Percentiles rank a stretch among this genome's conserved stretches.
phyloP scores from a whole-genome alignment of 768 basidiomycete genomes.

The Leccinum aurantiacum region DNA sequence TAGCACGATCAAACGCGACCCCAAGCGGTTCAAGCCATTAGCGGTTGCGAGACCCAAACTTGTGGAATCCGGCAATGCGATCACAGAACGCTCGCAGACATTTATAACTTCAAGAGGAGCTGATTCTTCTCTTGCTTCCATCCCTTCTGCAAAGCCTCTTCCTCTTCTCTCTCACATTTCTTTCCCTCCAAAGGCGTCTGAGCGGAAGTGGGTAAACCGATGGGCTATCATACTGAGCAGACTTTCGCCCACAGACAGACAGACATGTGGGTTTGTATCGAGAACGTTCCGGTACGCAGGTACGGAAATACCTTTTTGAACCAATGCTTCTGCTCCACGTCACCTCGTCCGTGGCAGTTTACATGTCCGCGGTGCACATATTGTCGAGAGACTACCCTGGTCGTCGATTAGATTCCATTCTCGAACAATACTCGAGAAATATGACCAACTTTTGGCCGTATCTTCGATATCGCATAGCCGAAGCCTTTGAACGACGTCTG shows the following conservation, averaged over 20 bases:
- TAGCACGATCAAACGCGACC: neutral
- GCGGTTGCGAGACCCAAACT: neutral
- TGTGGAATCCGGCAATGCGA: neutral
- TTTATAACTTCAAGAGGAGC: neutral
- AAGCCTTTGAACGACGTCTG: slow-evolving; percentile 37
- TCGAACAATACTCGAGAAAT: slow-evolving; percentile 39
- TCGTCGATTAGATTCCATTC: slow-evolving; percentile 41
- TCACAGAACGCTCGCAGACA: neutral
- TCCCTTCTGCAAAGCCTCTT: neutral
- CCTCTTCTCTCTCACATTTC: slow-evolving; percentile 43
- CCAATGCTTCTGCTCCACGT: slow-evolving; percentile 4
- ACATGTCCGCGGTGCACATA: slow-evolving; percentile 56
- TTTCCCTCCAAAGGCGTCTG: slow-evolving; percentile 57
- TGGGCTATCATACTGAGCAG: slow-evolving; percentile 57
- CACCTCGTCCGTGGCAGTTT: slow-evolving; percentile 42
- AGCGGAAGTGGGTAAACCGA: slow-evolving; percentile 52
- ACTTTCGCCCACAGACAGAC: slow-evolving; percentile 45
- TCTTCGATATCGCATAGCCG: slow-evolving; percentile 48
- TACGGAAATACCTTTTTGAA: slow-evolving; percentile 20
- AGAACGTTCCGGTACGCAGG: slow-evolving; percentile 65
- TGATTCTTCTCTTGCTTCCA: neutral
- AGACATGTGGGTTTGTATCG: slow-evolving; percentile 52
- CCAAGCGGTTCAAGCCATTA: slow-evolving; percentile 21
- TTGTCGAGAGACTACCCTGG: slow-evolving; percentile 52
- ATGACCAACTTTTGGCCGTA: slow-evolving; percentile 77